Percentiles rank a stretch among this genome's conserved stretches.
phyloP scores from a whole-genome alignment of 495 filamentous ascomycete species.

The Aspergillus indologenus region DNA sequence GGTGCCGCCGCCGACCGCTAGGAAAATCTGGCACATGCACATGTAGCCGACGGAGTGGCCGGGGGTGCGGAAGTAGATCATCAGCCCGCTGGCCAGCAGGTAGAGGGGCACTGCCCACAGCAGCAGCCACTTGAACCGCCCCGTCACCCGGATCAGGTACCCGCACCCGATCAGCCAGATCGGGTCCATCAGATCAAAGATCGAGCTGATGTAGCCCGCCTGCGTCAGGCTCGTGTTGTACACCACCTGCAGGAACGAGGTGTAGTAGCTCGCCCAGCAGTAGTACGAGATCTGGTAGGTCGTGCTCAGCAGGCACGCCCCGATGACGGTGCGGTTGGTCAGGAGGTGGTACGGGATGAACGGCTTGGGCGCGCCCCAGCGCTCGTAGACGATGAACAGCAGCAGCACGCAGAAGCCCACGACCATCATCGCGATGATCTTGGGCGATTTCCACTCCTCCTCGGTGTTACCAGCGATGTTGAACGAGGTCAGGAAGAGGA shows the following conservation, averaged over 20 bases:
- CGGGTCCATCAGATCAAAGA: slow-evolving; percentile 49
- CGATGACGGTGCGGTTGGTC: slow-evolving; percentile 59
- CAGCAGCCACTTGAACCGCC: slow-evolving; percentile 50
- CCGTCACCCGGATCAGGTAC: slow-evolving; percentile 50
- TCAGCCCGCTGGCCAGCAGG: slow-evolving; percentile 55
- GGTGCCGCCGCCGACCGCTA: slow-evolving; percentile 59
- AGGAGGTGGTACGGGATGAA: slow-evolving; percentile 62
- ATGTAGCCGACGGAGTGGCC: slow-evolving; percentile 58
- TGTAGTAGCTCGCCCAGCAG: slow-evolving; percentile 60
- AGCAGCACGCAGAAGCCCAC: slow-evolving; percentile 53
- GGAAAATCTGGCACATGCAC: slow-evolving; percentile 71
- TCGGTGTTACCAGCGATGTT: slow-evolving; percentile 45
- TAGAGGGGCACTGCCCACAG: slow-evolving; percentile 57
- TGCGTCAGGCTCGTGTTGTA: slow-evolving; percentile 51
- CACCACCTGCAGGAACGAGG: slow-evolving; percentile 72
- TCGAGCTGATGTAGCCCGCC: slow-evolving; percentile 54
- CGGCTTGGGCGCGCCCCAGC: slow-evolving; percentile 46
- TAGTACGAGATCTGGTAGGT: slow-evolving; percentile 55
- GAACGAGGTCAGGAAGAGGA: slow-evolving; percentile 61
- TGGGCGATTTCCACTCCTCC: slow-evolving; percentile 45
- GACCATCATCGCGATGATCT: slow-evolving; percentile 55
- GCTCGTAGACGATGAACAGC: slow-evolving; percentile 56
- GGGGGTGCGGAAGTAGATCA: slow-evolving; percentile 65
- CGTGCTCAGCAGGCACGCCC: slow-evolving; percentile 56
- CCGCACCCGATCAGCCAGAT: slow-evolving; percentile 47